Evolutionary conservation across 768 basidiomycete species (phyloP).

Genomic region (Phylloporus arenicola): DNA sequence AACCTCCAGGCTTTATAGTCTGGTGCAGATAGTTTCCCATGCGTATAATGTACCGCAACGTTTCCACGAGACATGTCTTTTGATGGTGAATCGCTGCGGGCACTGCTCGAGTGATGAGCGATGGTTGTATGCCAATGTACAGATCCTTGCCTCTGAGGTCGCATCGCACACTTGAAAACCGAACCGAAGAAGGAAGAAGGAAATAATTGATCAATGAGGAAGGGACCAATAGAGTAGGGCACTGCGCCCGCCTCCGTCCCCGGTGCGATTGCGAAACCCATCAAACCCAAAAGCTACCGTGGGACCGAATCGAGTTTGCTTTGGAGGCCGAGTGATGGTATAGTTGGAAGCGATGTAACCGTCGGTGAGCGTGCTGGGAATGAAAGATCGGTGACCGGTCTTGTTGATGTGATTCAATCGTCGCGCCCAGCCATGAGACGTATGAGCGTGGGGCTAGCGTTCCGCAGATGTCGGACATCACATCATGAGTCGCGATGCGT

Average conservation of each 20-base stretch:
- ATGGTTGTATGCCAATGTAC: background rate
- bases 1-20: background rate
- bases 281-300: background rate
- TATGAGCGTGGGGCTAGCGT: no score
- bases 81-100: background rate
- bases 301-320: background rate
- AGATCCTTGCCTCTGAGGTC: background rate
- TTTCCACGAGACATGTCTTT: background rate
- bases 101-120: background rate
- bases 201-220: background rate
- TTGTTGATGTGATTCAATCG: background rate
- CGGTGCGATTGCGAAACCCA: background rate
- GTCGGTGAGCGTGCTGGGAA: background rate
- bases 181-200: background rate
- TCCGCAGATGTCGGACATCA: background rate
- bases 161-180: background rate
- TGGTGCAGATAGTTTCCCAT: background rate
- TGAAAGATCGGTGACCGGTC: background rate
- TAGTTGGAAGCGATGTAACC: background rate
- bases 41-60: background rate
- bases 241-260: background rate
- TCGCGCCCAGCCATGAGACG: background rate
- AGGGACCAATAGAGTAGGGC: background rate
- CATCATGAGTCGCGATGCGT: background rate
- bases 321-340: background rate